Evolutionary conservation across 2,329 filamentous ascomycete genomes (phyloP).

Genomic region (Pseudocercospora eumusae): DNA sequence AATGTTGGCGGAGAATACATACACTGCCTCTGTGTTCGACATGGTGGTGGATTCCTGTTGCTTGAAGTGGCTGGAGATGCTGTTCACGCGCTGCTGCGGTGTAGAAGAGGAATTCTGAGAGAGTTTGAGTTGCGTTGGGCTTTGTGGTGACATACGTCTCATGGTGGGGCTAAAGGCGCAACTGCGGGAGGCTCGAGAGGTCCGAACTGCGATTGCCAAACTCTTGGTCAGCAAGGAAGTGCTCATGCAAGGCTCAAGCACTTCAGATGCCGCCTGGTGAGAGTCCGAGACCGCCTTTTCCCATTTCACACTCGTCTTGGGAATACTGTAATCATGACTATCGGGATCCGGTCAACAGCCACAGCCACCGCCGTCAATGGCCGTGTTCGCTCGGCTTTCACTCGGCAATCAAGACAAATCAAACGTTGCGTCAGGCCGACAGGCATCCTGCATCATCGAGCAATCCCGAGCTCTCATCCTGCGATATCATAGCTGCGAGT

Average conservation of each 20-base stretch:
- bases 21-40: conserved; percentile 29
- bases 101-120: conserved; percentile 14
- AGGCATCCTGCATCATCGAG: conserved; percentile 4
- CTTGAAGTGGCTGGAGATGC: conserved; percentile 25
- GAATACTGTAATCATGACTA: neutral
- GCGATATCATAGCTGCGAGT: neutral
- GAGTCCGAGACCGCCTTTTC: conserved; percentile 1
- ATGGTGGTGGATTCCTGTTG: conserved; percentile 20
- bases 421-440: conserved; percentile 1
- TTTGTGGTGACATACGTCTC: conserved; percentile 2
- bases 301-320: neutral
- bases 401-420: neutral
- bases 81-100: conserved; percentile 22
- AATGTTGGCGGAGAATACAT: conserved; percentile 15
- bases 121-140: conserved; percentile 3
- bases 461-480: neutral
- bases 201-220: conserved; percentile 6
- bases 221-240: conserved; percentile 3
- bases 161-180: neutral
- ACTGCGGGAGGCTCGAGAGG: conserved; percentile 1
- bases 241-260: neutral
- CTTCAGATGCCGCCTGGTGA: neutral
- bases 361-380: neutral
- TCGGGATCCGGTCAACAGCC: neutral
- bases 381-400: conserved; percentile 3